Base-by-base conservation (phyloP, 768 basidiomycete species). In the Piloderma croceum region DNA sequence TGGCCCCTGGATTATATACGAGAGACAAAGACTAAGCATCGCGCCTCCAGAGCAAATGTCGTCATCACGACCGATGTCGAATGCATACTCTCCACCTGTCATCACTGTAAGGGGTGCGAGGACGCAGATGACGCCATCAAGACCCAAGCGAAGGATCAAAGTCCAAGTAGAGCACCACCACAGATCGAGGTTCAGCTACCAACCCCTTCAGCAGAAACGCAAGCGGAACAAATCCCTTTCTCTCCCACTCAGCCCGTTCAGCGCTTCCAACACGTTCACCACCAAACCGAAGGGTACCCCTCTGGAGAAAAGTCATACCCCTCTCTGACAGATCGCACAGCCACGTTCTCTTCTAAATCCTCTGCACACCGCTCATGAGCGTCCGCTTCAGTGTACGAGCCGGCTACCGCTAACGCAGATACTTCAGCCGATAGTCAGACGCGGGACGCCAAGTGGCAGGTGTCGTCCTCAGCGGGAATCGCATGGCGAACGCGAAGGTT, bases 1-100 rank as follows among this genome's bases (percentile, higher is more conserved):
- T 69, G 75, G 6, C 68, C 97, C 25, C 89, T 90, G 10, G 79
- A 85, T 49, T 31, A 79, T 81, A 55, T 79, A 82, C 56, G 89
- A 91, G 66, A 77, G 72, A 55, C 69, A 74, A 39, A 75, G 68
- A 49, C 65, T 87, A 36, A 65, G 68, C 5, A 57, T 67, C 4
- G 58, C 69, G 18, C 69, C 72, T 5, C 60, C 72, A 15, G 70
- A 74, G 42, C 77, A 78, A 52, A 70, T 72, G 68, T 59, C 65
- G 6, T 73, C 76, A 18, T 60, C 66, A 17, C 67, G 73, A 36
- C 70, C 74, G 2, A 48, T 67, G 21, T 65, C 77, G 5, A 67
- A 67, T 3, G 69, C 75, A 9, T 59, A 70, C 46, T 79, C 81
- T 4, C 82, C 83, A 4, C 76, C 79, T 5, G 58, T 77, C 24